Evolutionary conservation across 169 alveolate genomes (phyloP), one percentile per base, ranked within the genome.

Genomic region (Perkinsus olseni): DNA sequence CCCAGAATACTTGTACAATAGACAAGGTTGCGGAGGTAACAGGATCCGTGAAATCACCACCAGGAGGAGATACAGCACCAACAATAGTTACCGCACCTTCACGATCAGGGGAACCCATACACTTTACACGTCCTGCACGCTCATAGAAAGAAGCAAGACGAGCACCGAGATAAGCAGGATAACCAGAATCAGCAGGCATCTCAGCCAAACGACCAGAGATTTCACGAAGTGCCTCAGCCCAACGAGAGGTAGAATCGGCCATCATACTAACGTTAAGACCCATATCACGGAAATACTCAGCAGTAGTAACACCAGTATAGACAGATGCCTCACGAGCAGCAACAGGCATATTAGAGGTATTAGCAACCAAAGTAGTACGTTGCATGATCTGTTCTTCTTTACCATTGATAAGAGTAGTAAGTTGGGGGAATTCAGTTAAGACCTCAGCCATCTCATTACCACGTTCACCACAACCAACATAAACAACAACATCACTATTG

Each of bases 371-470:
- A 92, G 99, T 98, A 91, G 99, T 99, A 93, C 99, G 97, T 96
- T 99, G 98, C 99, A 99, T 99, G 94, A 99, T 99, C 92, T 98
- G 98, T 93, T 98, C 99, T 95, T 97, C 97, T 92, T 97, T 96
- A 38, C 97, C 98, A 74, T 96, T 96, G 45, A 98, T 97, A 91
- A 95, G 92, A 74, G 99, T 99, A 39, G 98, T 97, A 92, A 99
- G 98, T 96, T 98, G 99, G 17, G 99, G 99, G 98, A 99, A 99
- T 92, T 99, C 99, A 48, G 97, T 96, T 31, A 99, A 98, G 93
- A 99, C 99, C 96, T 99, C 99, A 38, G 99, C 99, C 99, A 99
- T 99, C 94, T 99, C 99, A 95, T 99, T 99, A 48, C 99, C 99
- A 95, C 99, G 97, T 95, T 99, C 99, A 82, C 99, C 99, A 96